A percentile compares a stretch with the other conserved stretches of the same genome.
Conservation (phyloP, 441 rosid genomes). For the Adansonia madagascariensis region DNA sequence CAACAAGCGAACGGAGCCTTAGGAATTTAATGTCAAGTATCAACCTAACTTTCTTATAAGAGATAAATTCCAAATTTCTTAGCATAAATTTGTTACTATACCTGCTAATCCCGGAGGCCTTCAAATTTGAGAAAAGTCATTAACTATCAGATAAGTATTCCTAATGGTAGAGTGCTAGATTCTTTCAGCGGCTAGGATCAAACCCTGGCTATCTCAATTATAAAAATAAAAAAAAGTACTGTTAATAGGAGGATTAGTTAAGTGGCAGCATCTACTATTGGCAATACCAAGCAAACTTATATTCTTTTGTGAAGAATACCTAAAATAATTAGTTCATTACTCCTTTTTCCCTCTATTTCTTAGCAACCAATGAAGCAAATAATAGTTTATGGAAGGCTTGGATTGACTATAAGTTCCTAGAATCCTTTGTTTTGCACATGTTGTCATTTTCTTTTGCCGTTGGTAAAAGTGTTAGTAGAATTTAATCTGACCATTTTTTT, state of each 20-base stretch:
- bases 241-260: not conserved
- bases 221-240: no score
- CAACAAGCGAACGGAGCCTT: not conserved
- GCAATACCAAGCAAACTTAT: not conserved
- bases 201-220: no score
- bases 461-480: not conserved
- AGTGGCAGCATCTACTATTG: not conserved
- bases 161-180: not conserved
- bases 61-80: not conserved
- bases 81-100: no score
- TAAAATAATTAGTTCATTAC: conserved; percentile 4
- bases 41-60: not conserved
- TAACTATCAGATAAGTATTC: not conserved
- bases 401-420: conserved; percentile 6
- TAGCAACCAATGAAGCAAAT: not conserved
- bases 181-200: no score
- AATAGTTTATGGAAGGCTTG: not conserved
- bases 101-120: not conserved
- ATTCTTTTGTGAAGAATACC: not conserved
- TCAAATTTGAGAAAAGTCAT: not conserved
- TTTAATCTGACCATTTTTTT: conserved; percentile 6
- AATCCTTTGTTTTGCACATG: not conserved
- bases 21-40: not conserved
- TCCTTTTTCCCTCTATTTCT: conserved; percentile 1
- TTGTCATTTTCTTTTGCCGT: not conserved